Conservation (phyloP, 495 filamentous ascomycete species). For the Lasiosphaeriaceae sp. region DNA sequence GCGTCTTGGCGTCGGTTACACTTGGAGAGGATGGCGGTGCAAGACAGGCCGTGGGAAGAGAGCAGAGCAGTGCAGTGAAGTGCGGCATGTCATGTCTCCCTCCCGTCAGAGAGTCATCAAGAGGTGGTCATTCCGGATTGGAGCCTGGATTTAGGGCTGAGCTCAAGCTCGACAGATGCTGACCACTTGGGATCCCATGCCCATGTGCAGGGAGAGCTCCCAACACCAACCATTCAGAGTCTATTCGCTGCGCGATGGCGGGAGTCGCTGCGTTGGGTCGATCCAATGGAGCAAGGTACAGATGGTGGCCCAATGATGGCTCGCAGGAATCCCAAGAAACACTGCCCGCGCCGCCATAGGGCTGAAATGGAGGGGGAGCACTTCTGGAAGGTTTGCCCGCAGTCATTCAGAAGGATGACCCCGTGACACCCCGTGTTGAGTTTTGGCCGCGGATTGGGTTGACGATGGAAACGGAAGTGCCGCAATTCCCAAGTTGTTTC, state of each 20-base stretch:
- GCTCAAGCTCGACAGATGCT: neutral
- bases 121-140: neutral
- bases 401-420: neutral
- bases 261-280: neutral
- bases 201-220: neutral
- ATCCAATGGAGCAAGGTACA: neutral
- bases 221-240: conserved; percentile 13
- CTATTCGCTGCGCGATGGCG: neutral
- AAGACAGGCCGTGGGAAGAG: neutral
- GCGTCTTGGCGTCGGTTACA: neutral
- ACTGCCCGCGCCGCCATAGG: conserved; percentile 12
- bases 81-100: neutral
- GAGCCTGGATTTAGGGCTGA: conserved; percentile 20
- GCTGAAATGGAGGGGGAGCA: conserved; percentile 21
- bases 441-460: neutral
- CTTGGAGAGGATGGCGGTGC: neutral
- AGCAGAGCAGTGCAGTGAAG: neutral
- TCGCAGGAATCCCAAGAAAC: conserved; percentile 1
- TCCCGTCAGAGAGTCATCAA: neutral
- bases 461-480: too few relatives aligned
- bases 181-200: neutral
- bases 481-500: too few relatives aligned
- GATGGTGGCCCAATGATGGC: conserved; percentile 4
- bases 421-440: neutral
- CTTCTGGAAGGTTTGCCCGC: conserved; percentile 1